These are phyloP conservation scores for Suillus fuscotomentosus DNA, from an alignment of 768 basidiomycete species.

Conservation along the genomic window DNA sequence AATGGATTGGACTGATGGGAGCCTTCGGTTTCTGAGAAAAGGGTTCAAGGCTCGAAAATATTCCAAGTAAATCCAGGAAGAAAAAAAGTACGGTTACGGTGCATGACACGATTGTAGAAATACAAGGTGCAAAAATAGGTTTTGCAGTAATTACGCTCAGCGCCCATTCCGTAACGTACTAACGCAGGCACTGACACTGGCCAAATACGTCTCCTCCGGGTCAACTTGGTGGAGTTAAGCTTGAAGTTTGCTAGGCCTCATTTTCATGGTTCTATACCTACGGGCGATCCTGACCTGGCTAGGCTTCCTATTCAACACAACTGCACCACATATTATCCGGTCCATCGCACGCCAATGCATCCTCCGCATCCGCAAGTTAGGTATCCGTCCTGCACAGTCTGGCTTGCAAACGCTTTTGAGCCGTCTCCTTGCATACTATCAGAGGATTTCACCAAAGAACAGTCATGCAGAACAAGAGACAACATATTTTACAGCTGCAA, in stretches of 20 bases:
- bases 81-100: not conserved
- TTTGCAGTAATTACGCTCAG: not conserved
- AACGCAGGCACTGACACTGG: not conserved
- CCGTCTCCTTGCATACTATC: not conserved
- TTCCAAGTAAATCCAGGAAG: no score
- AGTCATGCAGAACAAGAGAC: not conserved
- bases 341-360: not conserved
- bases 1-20: no score
- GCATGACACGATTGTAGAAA: not conserved
- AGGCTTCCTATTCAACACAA: not conserved
- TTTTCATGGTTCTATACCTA: not conserved
- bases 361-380: not conserved
- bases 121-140: not conserved
- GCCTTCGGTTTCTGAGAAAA: no score
- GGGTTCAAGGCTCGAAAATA: no score
- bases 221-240: not conserved
- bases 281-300: not conserved
- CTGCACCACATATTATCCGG: not conserved
- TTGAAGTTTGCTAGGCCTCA: not conserved
- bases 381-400: not conserved
- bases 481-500: not conserved
- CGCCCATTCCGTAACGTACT: not conserved
- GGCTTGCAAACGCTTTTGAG: not conserved
- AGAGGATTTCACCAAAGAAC: not conserved
- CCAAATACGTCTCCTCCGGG: not conserved